A percentile compares a stretch with the other conserved stretches of the same genome.
Evolutionary conservation across 2,329 filamentous ascomycete species (phyloP).

Genomic region (Sclerotinia sclerotiorum): DNA sequence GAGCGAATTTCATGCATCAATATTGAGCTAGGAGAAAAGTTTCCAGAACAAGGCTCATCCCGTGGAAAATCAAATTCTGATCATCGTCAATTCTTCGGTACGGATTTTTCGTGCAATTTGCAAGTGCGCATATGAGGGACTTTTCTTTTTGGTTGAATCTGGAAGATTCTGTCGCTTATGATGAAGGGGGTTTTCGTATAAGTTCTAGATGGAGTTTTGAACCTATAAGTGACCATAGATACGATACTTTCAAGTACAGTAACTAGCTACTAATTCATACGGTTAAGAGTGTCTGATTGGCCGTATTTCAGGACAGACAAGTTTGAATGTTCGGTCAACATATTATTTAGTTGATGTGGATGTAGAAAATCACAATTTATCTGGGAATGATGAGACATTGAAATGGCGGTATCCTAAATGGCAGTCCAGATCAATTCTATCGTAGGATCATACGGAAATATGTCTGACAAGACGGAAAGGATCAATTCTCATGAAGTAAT

Average conservation of each 20-base stretch:
- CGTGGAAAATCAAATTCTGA: slow-evolving; percentile 1
- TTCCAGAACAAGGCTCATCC: slow-evolving; percentile 17
- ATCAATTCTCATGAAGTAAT: slow-evolving; percentile 20
- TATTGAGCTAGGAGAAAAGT: slow-evolving; percentile 16
- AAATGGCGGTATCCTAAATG: slow-evolving; percentile 13
- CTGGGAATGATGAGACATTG: slow-evolving; percentile 11
- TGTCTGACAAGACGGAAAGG: not conserved
- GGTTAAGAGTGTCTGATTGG: not conserved
- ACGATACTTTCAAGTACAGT: not conserved
- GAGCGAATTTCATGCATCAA: slow-evolving; percentile 19
- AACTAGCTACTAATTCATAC: not conserved
- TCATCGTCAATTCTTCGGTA: slow-evolving; percentile 6
- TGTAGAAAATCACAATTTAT: not conserved
- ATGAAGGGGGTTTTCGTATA: slow-evolving; percentile 18
- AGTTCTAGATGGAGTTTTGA: not conserved
- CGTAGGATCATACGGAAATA: not conserved
- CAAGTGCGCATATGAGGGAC: not conserved
- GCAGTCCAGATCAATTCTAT: slow-evolving; percentile 4
- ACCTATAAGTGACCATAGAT: not conserved
- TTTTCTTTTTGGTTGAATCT: slow-evolving; percentile 5
- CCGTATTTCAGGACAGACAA: not conserved
- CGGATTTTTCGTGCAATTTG: not conserved
- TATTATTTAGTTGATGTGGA: slow-evolving; percentile 8
- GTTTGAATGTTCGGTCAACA: not conserved
- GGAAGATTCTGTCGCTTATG: slow-evolving; percentile 13